Conservation (phyloP, 2,329 filamentous ascomycete genomes). For the Thielaviopsis populi region DNA sequence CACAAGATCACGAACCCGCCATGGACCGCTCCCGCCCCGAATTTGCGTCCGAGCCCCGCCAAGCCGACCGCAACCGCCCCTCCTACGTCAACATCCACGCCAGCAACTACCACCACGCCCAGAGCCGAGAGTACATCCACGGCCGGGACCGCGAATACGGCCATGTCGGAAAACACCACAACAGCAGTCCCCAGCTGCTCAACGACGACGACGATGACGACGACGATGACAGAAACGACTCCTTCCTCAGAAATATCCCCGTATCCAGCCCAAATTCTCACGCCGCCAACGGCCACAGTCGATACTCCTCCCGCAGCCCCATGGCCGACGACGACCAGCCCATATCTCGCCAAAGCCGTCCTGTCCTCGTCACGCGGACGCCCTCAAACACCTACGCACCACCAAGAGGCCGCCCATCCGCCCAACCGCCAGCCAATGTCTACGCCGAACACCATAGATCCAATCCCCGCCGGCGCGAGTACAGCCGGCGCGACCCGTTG, state of each 20-base stretch:
- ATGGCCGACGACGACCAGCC: conserved; percentile 5
- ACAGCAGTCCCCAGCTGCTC: neutral
- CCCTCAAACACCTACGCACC: conserved; percentile 70
- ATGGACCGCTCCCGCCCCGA: neutral
- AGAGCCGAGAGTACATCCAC: neutral
- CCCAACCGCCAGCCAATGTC: neutral
- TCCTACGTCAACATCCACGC: conserved; percentile 6
- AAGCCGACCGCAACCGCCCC: conserved; percentile 5
- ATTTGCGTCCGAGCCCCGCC: conserved; percentile 8
- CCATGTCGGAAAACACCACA: neutral
- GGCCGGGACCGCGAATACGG: neutral
- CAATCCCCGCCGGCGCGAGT: neutral
- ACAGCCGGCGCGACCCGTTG: neutral
- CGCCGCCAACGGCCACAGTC: conserved; percentile 1
- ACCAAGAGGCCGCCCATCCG: conserved; percentile 8
- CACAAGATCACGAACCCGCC: conserved; percentile 4
- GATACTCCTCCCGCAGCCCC: conserved; percentile 3
- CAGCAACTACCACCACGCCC: neutral
- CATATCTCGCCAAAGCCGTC: conserved; percentile 37
- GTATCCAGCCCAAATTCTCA: conserved; percentile 8
- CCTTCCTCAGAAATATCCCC: neutral
- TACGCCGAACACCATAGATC: conserved; percentile 5
- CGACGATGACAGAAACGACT: neutral
- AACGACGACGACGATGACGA: neutral
- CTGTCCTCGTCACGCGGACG: conserved; percentile 47